phyloP scores from a whole-genome alignment of 1,139 yeast species.

The Candida neerlandica region DNA sequence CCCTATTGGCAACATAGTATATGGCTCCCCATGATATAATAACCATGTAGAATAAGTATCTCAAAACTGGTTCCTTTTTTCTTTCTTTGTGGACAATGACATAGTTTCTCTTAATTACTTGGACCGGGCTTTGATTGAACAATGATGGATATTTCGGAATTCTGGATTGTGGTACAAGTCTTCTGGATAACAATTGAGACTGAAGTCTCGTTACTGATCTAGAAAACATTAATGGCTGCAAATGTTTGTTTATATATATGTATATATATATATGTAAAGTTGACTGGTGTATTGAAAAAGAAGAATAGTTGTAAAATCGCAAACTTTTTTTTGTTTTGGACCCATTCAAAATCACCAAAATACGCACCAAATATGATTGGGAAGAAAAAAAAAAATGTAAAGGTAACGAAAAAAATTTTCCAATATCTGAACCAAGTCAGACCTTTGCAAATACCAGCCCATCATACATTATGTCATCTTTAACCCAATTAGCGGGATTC shows the following conservation, averaged over 20 bases:
- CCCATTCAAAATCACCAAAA: too few relatives aligned
- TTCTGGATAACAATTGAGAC: slow-evolving; percentile 1
- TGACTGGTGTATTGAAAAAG: background rate
- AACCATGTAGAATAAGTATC: slow-evolving; percentile 52
- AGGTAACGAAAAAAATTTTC: background rate
- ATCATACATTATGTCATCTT: slow-evolving; percentile 56
- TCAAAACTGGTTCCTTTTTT: slow-evolving; percentile 40
- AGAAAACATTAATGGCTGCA: background rate
- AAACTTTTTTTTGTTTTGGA: background rate
- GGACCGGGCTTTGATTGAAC: slow-evolving; percentile 1
- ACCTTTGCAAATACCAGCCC: background rate
- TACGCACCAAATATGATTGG: slow-evolving; percentile 1
- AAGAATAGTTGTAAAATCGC: background rate
- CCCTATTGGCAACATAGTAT: slow-evolving; percentile 50
- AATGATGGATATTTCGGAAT: slow-evolving; percentile 3
- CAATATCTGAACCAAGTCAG: background rate
- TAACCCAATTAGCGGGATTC: slow-evolving; percentile 79
- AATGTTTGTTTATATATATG: too few relatives aligned
- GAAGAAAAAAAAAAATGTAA: background rate
- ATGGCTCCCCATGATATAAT: slow-evolving; percentile 56
- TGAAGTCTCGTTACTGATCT: slow-evolving; percentile 1
- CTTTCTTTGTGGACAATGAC: slow-evolving; percentile 13
- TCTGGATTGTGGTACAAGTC: background rate
- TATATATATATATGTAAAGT: too few relatives aligned
- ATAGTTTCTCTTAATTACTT: slow-evolving; percentile 11